Evolutionary conservation across 176 grass and related monocot species (phyloP).

Genomic region (Urochloa ruziziensis): DNA sequence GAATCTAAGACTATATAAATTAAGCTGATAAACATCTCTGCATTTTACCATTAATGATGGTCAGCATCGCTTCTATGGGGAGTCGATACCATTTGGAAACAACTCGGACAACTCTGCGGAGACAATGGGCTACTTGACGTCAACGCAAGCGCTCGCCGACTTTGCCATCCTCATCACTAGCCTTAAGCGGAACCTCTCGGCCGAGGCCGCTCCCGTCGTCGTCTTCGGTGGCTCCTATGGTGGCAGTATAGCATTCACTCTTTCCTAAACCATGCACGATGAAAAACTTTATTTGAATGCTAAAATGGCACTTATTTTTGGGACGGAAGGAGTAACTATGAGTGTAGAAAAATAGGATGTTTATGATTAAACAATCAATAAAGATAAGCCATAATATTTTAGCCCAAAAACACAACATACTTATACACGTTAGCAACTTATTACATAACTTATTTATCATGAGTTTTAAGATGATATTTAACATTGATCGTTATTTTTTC

Average conservation of each 20-base stretch:
- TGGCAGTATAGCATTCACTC: constrained; percentile 67
- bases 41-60: not conserved
- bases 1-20: not conserved
- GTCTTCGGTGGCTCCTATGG: constrained; percentile 93
- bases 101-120: constrained; percentile 56
- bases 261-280: no score
- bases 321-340: no score
- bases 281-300: no score
- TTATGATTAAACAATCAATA: no score
- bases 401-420: no score
- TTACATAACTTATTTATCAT: no score
- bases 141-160: constrained; percentile 94
- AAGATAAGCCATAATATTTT: no score
- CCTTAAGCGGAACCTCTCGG: constrained; percentile 79
- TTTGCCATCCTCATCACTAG: constrained; percentile 80
- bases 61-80: constrained; percentile 96
- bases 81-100: constrained; percentile 88
- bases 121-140: constrained; percentile 81
- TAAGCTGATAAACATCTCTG: not conserved
- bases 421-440: no score
- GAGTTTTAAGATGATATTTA: no score
- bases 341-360: no score
- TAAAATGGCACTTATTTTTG: no score
- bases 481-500: no score
- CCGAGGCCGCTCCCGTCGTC: constrained; percentile 71